Base-by-base conservation (phyloP, 768 basidiomycete species). In the Wakefieldia striispora region DNA sequence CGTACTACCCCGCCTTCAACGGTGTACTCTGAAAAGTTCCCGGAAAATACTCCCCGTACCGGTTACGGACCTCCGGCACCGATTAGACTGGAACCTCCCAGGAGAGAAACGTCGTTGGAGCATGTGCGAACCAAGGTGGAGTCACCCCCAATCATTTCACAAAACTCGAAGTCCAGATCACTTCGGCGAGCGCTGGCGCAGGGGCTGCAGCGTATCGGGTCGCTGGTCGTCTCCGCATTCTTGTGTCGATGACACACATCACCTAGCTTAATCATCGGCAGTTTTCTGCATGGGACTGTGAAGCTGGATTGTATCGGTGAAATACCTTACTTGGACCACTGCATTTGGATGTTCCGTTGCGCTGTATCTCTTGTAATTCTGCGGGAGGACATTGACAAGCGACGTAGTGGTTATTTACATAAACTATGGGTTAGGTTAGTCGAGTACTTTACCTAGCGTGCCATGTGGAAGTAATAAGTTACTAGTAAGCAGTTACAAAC, bases 401-500 rank as follows among this genome's bases (percentile, higher is more conserved):
- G 33, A 47, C 7, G 16, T 31, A 13, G 50, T 45, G 49, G 53
- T 60, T 64, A 66, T 64, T 64, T 64, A 66, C 63, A 48, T 63
- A 63, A 63, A 65, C 29, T 54, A 63, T 65, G 34, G n/a, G 41
- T 54, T 34, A 53, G 43, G 40, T 46, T 21, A 21, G 42, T 40
- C 37, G 47, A 41, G 40, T 51, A 49, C 34, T 34, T 49, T 50
- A 45, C 40, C 44, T 49, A 38, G 33, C 41, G 48, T 48, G 60
- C 56, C 60, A 54, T 52, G 53, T 62, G 62, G 37, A 53, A 40
- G 49, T 51, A 55, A 54, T 65, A 37, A 46, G 46, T 23, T n/a
- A 17, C 34, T 53, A 51, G 56, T 65, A 67, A 67, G 65, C 66
- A 69, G 45, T 57, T 45, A 49, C 66, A 67, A 67, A 69, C 67